Evolutionary conservation across 192 early-diverging fungal species (phyloP), one percentile per base, ranked within the genome.

Genomic region (Linnemannia exigua): DNA sequence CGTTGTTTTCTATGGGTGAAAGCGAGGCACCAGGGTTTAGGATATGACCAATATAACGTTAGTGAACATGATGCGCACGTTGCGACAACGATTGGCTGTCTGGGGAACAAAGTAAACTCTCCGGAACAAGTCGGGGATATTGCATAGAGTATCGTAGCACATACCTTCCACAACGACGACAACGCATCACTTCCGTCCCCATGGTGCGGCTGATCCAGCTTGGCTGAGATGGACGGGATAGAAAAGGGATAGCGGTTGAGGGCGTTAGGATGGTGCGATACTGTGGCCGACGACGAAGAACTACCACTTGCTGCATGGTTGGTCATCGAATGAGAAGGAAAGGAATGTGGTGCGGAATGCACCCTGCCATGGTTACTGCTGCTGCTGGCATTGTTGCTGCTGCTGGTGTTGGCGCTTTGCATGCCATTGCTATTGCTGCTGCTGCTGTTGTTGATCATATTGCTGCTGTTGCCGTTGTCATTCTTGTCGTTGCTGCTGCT

Each of bases 81-180:
- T 58, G 31, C 20, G 19, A 46, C 3, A 14, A 33, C 28, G 58
- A 63, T 63, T 31, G 58, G 58, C 25, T 63, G 25, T 28, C 31
- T 11, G 15, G 2, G n/a, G n/a, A n/a, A n/a, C n/a, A n/a, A n/a
- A 46, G 14, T 19, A 28, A 33, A 25, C n/a, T 44, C 15, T 36
- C 28, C 70, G 58, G 58, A 63, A 22, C 58, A 63, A 31, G 25
- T 63, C 58, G 58, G 58, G 28, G 28, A 63, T 31, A 63, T 58
- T 22, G 52, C 41, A 44, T 6, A 44, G 9, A 44, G 41, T 44
- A 44, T 6, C 41, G 41, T 6, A 28, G 31, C 19, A 68, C 22
- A 35, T 86, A 86, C 84, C 84, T 86, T 86, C 84, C 84, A 86
- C n/a, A 86, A 51, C 48, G 84, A 54, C 37, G 84, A 86, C 44